Evolutionary conservation across 371 early-diverging fungal species (phyloP).

Genomic region (Mortierella sp.): DNA sequence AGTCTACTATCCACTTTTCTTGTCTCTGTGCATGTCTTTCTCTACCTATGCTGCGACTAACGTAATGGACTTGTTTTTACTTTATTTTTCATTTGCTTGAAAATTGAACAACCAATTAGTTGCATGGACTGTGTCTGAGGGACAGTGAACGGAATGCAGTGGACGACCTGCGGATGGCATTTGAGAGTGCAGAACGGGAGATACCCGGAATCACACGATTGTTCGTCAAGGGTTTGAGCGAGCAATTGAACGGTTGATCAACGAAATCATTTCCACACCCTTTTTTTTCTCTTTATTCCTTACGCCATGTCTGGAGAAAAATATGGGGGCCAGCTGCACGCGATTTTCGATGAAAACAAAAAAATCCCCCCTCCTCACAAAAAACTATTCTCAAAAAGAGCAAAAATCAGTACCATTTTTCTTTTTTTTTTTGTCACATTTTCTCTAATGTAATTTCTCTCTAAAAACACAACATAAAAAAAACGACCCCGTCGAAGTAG

Average conservation of each 20-base stretch:
- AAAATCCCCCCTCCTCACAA: no score
- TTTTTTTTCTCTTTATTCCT: no score
- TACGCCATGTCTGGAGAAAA: no score
- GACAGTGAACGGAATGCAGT: conserved; percentile 69
- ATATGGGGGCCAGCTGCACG: no score
- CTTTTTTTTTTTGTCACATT: not conserved
- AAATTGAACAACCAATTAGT: conserved; percentile 1
- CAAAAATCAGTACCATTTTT: not conserved
- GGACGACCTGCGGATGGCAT: conserved; percentile 70
- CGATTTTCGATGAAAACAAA: no score
- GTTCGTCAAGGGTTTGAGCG: conserved; percentile 66
- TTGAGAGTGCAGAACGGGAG: conserved; percentile 73
- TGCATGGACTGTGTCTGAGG: conserved; percentile 64
- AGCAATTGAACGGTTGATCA: conserved; percentile 33
- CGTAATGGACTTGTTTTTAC: no score
- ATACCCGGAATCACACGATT: conserved; percentile 71
- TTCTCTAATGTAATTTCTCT: conserved; percentile 2
- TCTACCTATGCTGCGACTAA: no score
- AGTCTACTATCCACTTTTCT: not conserved
- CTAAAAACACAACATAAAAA: not conserved
- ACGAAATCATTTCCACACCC: no score
- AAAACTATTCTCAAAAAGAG: not conserved
- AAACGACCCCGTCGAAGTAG: not conserved
- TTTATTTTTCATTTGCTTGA: not conserved
- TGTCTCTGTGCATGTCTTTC: no score